Conservation (phyloP, 495 filamentous ascomycete genomes). For the Cetradonia linearis region DNA sequence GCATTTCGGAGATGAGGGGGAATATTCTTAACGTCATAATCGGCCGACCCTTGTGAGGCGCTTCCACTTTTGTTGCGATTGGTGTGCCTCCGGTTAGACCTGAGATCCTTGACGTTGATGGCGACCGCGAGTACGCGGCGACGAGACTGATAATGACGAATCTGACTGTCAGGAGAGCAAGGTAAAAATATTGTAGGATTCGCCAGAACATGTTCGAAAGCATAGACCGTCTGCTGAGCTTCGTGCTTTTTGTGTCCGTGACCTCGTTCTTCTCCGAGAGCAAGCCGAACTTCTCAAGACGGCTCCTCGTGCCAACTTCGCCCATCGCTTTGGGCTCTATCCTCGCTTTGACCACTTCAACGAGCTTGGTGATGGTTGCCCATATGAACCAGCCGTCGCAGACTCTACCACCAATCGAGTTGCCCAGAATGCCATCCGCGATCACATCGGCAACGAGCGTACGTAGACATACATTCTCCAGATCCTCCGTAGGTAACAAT, state of each 20-base stretch:
- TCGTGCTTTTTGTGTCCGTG: constrained; percentile 8
- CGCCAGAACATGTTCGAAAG: constrained; percentile 51
- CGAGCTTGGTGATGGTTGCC: constrained; percentile 61
- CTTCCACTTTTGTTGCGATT: constrained; percentile 8
- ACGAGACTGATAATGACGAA: constrained; percentile 45
- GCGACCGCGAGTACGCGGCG: constrained; percentile 24
- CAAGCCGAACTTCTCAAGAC: constrained; percentile 40
- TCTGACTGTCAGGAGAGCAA: constrained; percentile 54
- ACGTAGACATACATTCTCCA: constrained; percentile 75
- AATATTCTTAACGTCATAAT: constrained; percentile 65
- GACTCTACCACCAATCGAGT: constrained; percentile 60
- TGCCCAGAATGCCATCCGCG: constrained; percentile 74
- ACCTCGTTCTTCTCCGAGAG: constrained; percentile 30
- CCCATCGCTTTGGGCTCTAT: constrained; percentile 20
- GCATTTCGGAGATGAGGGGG: constrained; percentile 55
- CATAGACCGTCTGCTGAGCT: constrained; percentile 26
- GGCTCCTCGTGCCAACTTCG: constrained; percentile 27
- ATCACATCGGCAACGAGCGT: constrained; percentile 75
- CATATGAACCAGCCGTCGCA: constrained; percentile 82
- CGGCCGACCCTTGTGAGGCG: constrained; percentile 43
- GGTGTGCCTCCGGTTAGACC: constrained; percentile 14
- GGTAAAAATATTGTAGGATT: constrained; percentile 56
- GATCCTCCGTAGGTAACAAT: constrained; percentile 81
- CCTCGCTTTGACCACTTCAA: constrained; percentile 33
- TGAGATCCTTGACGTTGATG: constrained; percentile 26